These are phyloP conservation scores for Phytophthora crassamura DNA, from an alignment of 352 stramenopile species.

Conservation along the genomic window DNA sequence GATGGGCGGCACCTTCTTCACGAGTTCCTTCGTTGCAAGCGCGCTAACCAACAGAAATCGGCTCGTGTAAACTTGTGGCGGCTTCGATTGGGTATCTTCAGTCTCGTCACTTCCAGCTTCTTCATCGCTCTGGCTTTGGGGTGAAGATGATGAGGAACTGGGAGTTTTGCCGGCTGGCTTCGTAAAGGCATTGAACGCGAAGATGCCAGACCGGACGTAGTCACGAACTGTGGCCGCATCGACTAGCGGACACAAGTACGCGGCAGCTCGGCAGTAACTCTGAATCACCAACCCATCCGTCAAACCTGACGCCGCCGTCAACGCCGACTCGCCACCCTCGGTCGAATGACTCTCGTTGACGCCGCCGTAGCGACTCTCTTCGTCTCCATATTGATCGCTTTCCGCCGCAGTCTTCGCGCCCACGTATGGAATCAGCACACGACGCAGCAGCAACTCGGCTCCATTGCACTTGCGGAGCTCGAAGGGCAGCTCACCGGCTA, in stretches of 20 bases:
- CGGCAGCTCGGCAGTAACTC: constrained; percentile 75
- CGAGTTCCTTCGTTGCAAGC: constrained; percentile 70
- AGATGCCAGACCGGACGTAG: constrained; percentile 79
- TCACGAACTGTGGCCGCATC: constrained; percentile 48
- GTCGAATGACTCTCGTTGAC: constrained; percentile 10
- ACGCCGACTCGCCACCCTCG: constrained; percentile 12
- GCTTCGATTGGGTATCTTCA: constrained; percentile 9
- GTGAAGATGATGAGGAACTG: constrained; percentile 12
- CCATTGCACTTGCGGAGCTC: constrained; percentile 76
- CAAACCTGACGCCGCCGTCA: constrained; percentile 40
- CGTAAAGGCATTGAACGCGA: constrained; percentile 46
- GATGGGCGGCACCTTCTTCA: constrained; percentile 64
- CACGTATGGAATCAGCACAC: constrained; percentile 70
- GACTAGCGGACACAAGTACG: constrained; percentile 73
- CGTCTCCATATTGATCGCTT: constrained; percentile 77
- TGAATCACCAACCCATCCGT: constrained; percentile 71
- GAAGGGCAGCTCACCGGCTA: constrained; percentile 70
- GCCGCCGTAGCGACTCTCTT: constrained; percentile 61
- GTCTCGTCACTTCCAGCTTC: constrained; percentile 1
- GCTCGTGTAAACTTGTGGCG: constrained; percentile 48
- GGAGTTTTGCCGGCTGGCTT: constrained; percentile 8
- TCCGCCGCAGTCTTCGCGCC: constrained; percentile 60
- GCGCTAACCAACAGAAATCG: constrained; percentile 78
- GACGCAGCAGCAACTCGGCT: constrained; percentile 58
- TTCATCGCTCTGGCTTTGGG: constrained; percentile 22